Evolutionary conservation across 768 basidiomycete species (phyloP).

Genomic region (Suillus subaureus): DNA sequence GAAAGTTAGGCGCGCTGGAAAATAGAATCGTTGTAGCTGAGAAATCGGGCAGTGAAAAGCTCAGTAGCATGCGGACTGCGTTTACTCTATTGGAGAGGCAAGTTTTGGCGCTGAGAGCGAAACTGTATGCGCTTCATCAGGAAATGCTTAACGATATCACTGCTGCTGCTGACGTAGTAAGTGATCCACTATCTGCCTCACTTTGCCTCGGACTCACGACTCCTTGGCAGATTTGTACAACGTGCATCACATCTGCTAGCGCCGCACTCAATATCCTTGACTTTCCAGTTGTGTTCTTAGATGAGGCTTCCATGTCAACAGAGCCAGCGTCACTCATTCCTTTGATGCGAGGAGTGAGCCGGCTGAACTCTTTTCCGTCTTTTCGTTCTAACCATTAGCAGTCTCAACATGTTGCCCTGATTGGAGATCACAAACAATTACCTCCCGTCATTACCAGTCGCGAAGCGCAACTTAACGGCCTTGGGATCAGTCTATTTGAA

Average conservation of each 20-base stretch:
- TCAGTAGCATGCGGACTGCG: constrained; percentile 33
- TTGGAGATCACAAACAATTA: constrained; percentile 97
- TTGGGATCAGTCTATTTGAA: constrained; percentile 87
- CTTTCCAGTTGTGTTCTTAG: constrained; percentile 91
- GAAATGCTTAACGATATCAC: constrained; percentile 67
- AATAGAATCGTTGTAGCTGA: constrained; percentile 26
- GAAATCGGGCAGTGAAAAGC: constrained; percentile 22
- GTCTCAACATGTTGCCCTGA: constrained; percentile 83
- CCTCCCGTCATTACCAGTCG: constrained; percentile 84
- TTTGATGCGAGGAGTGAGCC: constrained; percentile 88
- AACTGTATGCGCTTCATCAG: constrained; percentile 57
- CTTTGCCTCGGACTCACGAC: constrained; percentile 14
- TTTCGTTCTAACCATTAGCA: constrained; percentile 31
- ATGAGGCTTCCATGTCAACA: constrained; percentile 96
- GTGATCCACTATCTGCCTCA: constrained; percentile 29
- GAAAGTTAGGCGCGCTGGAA: constrained; percentile 27
- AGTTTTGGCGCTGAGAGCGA: constrained; percentile 37
- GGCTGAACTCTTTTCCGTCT: constrained; percentile 13
- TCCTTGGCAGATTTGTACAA: constrained; percentile 74
- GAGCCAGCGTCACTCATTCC: constrained; percentile 92
- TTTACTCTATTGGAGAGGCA: constrained; percentile 32
- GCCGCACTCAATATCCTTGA: constrained; percentile 69
- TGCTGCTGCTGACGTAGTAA: constrained; percentile 70
- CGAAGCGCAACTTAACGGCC: constrained; percentile 71
- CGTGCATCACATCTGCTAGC: constrained; percentile 79